Base-by-base conservation (phyloP, 1,284 basidiomycete species). In the Volvariella surrecta region DNA sequence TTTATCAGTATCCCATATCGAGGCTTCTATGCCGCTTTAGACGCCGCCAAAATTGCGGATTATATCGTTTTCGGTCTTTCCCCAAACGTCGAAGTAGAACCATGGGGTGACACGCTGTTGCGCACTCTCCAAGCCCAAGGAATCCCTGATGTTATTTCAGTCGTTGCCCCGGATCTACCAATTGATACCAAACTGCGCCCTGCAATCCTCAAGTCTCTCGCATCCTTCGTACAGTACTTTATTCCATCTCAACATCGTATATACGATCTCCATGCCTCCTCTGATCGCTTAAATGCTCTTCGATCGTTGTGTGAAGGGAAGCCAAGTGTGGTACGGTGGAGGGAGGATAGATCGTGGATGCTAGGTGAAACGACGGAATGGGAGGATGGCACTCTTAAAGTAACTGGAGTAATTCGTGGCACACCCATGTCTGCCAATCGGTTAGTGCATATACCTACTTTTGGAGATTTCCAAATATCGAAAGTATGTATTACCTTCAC, bases 161-260 rank as follows among this genome's bases (percentile, higher is more conserved):
- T 75, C 4, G 63, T 81, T 37, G 63, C 73, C 1, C 65, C 76
- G 0, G 65, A 70, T 30, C 42, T 54, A 17, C 40, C 54, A 9
- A 59, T 77, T 37, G 79, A 82, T 43, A 55, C 71, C n/a, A 83
- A 84, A 58, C 65, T 74, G 20, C 76, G 82, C 20, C 56, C 73
- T 0, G 77, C 76, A 6, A 74, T 91, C 32, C 66, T 89, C 47
- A 92, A 90, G 64, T 94, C 89, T 0, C 71, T 96, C 1, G 71
- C 93, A 6, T 95, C 91, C 1, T 97, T 98, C 67, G 81, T 94
- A 44, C 82, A 84, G 50, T 98, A 99, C 64, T 99, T 99, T 62
- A 88, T 90, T 46, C 95, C 95, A 0, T 73, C 76, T n/a, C 84
- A 92, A 50, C 67, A 71, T 41, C 68, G 73, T 35, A 66, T 89